Evolutionary conservation across 331 rosid species (phyloP).

Genomic region (Malus hybrid): DNA sequence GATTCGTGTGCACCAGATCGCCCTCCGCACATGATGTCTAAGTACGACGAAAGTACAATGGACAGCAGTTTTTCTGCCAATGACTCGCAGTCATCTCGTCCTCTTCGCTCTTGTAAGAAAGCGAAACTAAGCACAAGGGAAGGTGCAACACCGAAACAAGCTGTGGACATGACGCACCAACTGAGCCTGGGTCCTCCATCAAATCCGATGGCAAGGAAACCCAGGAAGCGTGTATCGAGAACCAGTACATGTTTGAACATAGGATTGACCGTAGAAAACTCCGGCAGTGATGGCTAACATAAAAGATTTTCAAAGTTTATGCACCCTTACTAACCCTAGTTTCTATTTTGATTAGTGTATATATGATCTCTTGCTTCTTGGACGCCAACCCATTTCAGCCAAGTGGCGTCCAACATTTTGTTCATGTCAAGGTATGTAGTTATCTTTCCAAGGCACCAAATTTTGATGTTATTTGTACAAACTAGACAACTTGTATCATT

Average conservation of each 20-base stretch:
- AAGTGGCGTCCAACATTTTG: too few relatives aligned
- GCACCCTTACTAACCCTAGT: constrained; percentile 8
- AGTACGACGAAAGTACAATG: constrained; percentile 9
- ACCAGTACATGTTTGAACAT: constrained; percentile 29
- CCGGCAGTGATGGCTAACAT: constrained; percentile 27
- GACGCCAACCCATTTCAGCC: neutral
- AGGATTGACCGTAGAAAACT: constrained; percentile 34
- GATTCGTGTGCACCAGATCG: constrained; percentile 39
- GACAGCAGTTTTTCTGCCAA: constrained; percentile 18
- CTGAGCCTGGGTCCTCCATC: constrained; percentile 36
- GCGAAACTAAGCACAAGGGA: constrained; percentile 22
- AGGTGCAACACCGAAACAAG: constrained; percentile 16
- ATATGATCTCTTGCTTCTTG: neutral
- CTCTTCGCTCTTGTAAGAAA: constrained; percentile 29
- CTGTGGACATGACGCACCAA: constrained; percentile 30
- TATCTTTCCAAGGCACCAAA: too few relatives aligned
- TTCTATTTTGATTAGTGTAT: neutral
- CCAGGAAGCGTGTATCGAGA: constrained; percentile 42
- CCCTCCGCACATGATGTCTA: constrained; percentile 12
- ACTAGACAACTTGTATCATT: too few relatives aligned
- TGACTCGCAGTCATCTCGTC: constrained; percentile 22
- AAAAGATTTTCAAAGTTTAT: constrained; percentile 16
- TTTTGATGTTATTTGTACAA: too few relatives aligned
- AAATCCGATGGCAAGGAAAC: constrained; percentile 27
- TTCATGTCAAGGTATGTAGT: too few relatives aligned